Evolutionary conservation across 1,284 basidiomycete species (phyloP).

Genomic region (Ustilago loliicola): DNA sequence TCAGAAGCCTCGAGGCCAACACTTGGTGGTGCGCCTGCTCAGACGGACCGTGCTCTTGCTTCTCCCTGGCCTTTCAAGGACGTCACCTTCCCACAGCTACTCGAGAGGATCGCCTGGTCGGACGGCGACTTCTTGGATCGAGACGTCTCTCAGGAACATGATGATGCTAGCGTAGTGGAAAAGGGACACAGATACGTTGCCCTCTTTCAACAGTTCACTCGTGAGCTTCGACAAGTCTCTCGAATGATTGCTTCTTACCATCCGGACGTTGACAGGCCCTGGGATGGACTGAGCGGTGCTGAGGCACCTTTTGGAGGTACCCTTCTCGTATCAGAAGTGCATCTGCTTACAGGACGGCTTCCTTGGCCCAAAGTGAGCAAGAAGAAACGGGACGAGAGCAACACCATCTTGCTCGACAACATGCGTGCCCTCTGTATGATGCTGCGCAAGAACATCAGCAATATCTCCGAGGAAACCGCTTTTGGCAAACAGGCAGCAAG

Average conservation of each 20-base stretch:
- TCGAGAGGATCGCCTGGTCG: conserved; percentile 16
- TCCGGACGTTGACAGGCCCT: conserved; percentile 11
- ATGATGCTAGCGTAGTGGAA: conserved; percentile 3
- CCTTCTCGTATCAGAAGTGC: conserved; percentile 28
- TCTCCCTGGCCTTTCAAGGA: conserved; percentile 27
- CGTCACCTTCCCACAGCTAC: conserved; percentile 24
- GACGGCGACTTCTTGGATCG: conserved; percentile 9
- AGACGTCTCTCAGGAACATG: background rate
- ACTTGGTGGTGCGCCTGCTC: background rate
- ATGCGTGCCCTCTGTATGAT: conserved; percentile 22
- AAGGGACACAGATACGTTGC: conserved; percentile 26
- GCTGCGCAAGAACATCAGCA: conserved; percentile 24
- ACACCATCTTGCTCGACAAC: conserved; percentile 24
- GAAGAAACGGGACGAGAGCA: conserved; percentile 16
- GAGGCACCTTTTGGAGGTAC: background rate
- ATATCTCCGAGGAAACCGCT: conserved; percentile 20
- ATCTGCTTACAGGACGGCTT: conserved; percentile 37
- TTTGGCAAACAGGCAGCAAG: conserved; percentile 3
- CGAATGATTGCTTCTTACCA: conserved; percentile 30
- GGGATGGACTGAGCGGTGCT: background rate
- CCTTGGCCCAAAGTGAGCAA: conserved; percentile 35
- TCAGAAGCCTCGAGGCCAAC: background rate
- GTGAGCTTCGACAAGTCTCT: conserved; percentile 10
- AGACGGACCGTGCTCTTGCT: background rate
- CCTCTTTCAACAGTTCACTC: conserved; percentile 25